A percentile compares a stretch with the other conserved stretches of the same genome.
Conservation (phyloP, 1,284 basidiomycete genomes). For the Coniferiporia weirii region DNA sequence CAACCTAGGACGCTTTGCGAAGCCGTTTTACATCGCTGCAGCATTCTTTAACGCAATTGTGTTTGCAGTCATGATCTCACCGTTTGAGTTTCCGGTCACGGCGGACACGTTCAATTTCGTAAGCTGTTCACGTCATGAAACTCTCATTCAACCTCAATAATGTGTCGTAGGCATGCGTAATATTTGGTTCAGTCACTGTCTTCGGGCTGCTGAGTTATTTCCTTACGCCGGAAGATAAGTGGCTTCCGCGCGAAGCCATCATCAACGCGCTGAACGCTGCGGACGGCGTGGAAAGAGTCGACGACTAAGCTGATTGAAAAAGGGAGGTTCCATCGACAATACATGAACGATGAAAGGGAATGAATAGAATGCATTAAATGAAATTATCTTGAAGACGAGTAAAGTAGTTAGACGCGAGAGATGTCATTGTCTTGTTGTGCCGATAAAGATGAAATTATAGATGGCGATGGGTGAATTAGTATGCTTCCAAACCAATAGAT, state of each 20-base stretch:
- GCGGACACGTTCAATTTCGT: slow-evolving; percentile 77
- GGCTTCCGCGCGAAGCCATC: slow-evolving; percentile 64
- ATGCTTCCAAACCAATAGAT: slow-evolving; percentile 57
- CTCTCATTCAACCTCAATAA: slow-evolving; percentile 16
- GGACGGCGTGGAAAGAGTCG: slow-evolving; percentile 23
- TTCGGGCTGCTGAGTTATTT: slow-evolving; percentile 74
- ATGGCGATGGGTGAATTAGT: slow-evolving; percentile 33
- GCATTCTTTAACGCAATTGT: slow-evolving; percentile 68
- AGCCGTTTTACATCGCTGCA: slow-evolving; percentile 62
- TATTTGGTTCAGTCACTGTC: slow-evolving; percentile 71
- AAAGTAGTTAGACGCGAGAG: neutral
- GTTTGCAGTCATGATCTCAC: slow-evolving; percentile 55
- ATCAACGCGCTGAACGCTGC: slow-evolving; percentile 39
- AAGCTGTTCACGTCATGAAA: slow-evolving; percentile 26
- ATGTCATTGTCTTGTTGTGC: neutral
- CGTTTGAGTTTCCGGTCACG: slow-evolving; percentile 76
- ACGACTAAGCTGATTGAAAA: neutral
- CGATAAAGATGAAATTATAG: neutral
- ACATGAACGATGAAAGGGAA: neutral
- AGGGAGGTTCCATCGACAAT: neutral
- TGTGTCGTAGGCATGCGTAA: slow-evolving; percentile 56
- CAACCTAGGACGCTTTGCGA: slow-evolving; percentile 58
- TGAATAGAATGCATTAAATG: neutral
- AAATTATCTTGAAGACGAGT: too few relatives aligned
- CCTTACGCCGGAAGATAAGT: slow-evolving; percentile 68